Percentiles rank a stretch among this genome's conserved stretches.
phyloP scores from a whole-genome alignment of 2,329 filamentous ascomycete genomes.

The Alternaria sp. region DNA sequence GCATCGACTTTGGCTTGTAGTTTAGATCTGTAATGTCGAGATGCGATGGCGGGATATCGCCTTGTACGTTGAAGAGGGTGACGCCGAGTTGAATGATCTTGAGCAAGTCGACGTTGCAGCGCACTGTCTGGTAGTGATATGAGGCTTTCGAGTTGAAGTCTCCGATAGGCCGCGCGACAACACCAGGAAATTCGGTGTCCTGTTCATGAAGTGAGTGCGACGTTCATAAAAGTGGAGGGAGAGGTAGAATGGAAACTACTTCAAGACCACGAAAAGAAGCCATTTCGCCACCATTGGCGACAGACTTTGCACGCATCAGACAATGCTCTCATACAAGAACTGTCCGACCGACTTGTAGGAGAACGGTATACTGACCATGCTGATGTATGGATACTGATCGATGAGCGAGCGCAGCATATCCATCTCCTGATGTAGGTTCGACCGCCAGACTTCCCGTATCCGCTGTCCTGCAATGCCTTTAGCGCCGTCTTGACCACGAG shows the following conservation, averaged over 20 bases:
- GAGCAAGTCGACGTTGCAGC: constrained; percentile 95
- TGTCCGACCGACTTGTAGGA: constrained; percentile 7
- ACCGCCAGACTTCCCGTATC: constrained; percentile 96
- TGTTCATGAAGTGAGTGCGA: constrained; percentile 52
- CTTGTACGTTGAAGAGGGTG: constrained; percentile 89
- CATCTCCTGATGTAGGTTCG: constrained; percentile 93
- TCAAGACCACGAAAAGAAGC: constrained; percentile 7
- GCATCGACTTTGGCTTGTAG: constrained; percentile 55
- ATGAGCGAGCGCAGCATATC: constrained; percentile 80
- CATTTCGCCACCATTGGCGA: constrained; percentile 12
- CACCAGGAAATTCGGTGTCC: constrained; percentile 99
- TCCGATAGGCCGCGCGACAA: constrained; percentile 94
- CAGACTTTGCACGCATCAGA: constrained; percentile 26
- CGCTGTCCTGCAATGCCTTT: constrained; percentile 70
- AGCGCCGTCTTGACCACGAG: constrained; percentile 63
- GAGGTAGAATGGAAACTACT: constrained; percentile 22
- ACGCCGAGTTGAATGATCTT: constrained; percentile 98
- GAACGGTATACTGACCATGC: constrained; percentile 75
- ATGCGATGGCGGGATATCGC: constrained; percentile 81
- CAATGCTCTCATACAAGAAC: constrained; percentile 12
- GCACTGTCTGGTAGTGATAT: constrained; percentile 97
- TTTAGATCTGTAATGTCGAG: constrained; percentile 59
- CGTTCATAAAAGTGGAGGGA: neutral
- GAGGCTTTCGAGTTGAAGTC: constrained; percentile 94
- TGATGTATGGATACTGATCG: constrained; percentile 92